Conservation (phyloP, 2,329 filamentous ascomycete genomes). For the Bipolaris sorokiniana region DNA sequence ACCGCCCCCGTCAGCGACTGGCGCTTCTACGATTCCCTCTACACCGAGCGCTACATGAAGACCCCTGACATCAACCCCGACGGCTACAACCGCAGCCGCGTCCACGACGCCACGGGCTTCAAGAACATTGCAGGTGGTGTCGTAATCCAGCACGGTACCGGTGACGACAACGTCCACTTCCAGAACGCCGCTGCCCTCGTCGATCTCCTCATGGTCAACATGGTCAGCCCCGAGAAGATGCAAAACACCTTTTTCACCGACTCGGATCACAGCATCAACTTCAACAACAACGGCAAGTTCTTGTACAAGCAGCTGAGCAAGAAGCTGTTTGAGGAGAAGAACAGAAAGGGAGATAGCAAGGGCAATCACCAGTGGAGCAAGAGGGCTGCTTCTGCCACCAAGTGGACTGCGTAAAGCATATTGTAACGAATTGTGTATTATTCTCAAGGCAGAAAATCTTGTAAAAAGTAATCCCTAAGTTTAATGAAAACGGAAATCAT, state of each 20-base stretch:
- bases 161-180: constrained; percentile 76
- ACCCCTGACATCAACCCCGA: constrained; percentile 61
- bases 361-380: constrained; percentile 57
- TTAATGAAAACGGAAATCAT: not conserved
- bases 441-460: too few relatives aligned
- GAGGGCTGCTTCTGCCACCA: constrained; percentile 28
- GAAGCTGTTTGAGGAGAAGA: constrained; percentile 67
- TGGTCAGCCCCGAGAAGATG: constrained; percentile 67
- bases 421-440: not conserved
- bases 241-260: constrained; percentile 70
- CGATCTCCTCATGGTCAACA: constrained; percentile 65
- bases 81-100: constrained; percentile 67
- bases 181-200: constrained; percentile 68
- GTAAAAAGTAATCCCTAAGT: not conserved
- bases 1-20: constrained; percentile 72
- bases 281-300: constrained; percentile 62
- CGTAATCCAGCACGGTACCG: constrained; percentile 68
- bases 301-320: constrained; percentile 69
- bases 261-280: constrained; percentile 66
- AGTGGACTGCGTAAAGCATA: constrained; percentile 14
- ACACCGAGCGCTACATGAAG: constrained; percentile 77
- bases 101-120: constrained; percentile 65
- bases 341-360: constrained; percentile 50
- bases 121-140: constrained; percentile 66
- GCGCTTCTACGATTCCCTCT: constrained; percentile 74